Evolutionary conservation across 345 rosid species (phyloP).

Genomic region (Punica granatum): DNA sequence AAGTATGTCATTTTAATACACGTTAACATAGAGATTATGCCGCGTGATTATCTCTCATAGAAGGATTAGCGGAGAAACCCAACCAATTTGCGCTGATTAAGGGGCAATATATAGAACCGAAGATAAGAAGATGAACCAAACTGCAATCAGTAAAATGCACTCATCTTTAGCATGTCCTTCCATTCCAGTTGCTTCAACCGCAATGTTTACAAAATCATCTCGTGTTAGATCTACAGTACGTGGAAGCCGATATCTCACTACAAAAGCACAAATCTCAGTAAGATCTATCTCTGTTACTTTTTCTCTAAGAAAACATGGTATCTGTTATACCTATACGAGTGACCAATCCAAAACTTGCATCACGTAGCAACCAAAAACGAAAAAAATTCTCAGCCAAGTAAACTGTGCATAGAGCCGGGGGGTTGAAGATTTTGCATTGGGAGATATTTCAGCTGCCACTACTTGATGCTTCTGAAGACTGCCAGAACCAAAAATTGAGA

Average conservation of each 20-base stretch:
- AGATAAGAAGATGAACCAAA: no score
- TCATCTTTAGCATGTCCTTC: no score
- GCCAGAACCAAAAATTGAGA: background rate
- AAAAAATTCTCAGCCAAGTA: conserved; percentile 5
- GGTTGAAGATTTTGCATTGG: background rate
- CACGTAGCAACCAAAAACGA: background rate
- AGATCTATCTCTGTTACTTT: background rate
- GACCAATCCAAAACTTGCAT: background rate
- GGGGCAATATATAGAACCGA: no score
- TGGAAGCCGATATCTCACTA: background rate
- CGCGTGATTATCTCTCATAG: no score
- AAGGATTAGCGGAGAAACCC: no score
- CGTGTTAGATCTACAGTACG: background rate
- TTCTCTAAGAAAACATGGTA: background rate
- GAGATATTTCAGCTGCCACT: background rate
- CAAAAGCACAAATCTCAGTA: background rate
- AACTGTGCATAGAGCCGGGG: background rate
- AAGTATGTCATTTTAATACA: no score
- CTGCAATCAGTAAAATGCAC: no score
- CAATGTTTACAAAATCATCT: no score
- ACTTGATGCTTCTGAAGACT: conserved; percentile 2
- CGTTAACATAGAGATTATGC: no score
- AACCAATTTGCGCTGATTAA: no score
- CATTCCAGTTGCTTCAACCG: no score
- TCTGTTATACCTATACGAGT: background rate